Conservation (phyloP, 1,284 basidiomycete species). For the Schizophyllum commune region DNA sequence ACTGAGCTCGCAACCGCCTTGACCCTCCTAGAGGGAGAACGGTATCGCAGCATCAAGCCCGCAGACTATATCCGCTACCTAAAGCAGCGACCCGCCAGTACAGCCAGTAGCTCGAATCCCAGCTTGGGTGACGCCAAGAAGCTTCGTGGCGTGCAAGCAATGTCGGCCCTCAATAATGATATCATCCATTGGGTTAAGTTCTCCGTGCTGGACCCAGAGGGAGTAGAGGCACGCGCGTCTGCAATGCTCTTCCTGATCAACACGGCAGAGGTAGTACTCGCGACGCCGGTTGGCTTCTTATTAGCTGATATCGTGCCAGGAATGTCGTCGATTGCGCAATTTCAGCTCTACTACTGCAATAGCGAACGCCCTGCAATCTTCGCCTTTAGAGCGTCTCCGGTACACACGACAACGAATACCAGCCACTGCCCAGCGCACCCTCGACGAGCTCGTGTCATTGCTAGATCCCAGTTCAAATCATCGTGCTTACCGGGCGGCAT, state of each 20-base stretch:
- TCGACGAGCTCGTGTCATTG: slow-evolving; percentile 26
- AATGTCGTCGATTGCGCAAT: slow-evolving; percentile 34
- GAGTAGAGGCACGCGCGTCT: slow-evolving; percentile 25
- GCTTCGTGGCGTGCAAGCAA: slow-evolving; percentile 4
- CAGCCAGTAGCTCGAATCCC: slow-evolving; percentile 11
- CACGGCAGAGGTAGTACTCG: slow-evolving; percentile 17
- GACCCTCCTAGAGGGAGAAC: slow-evolving; percentile 34
- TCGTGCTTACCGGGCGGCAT: slow-evolving; percentile 26
- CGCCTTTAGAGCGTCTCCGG: slow-evolving; percentile 26
- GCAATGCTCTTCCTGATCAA: slow-evolving; percentile 36
- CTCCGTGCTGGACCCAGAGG: slow-evolving; percentile 29
- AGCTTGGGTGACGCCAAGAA: slow-evolving; percentile 23
- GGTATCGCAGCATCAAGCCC: slow-evolving; percentile 28
- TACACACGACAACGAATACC: slow-evolving; percentile 26
- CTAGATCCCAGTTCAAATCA: slow-evolving; percentile 27
- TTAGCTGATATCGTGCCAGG: slow-evolving; percentile 17
- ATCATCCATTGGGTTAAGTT: slow-evolving; percentile 37
- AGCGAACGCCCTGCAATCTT: slow-evolving; percentile 31
- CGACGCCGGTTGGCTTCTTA: background rate
- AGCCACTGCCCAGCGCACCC: slow-evolving; percentile 20
- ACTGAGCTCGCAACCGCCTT: slow-evolving; percentile 34
- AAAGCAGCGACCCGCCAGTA: slow-evolving; percentile 8
- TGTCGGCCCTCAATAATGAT: slow-evolving; percentile 22
- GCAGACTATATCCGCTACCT: slow-evolving; percentile 35
- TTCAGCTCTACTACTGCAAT: slow-evolving; percentile 36